These are phyloP conservation scores for Leishmania amazonensis DNA, from an alignment of 208 protist species.

Conservation along the genomic window DNA sequence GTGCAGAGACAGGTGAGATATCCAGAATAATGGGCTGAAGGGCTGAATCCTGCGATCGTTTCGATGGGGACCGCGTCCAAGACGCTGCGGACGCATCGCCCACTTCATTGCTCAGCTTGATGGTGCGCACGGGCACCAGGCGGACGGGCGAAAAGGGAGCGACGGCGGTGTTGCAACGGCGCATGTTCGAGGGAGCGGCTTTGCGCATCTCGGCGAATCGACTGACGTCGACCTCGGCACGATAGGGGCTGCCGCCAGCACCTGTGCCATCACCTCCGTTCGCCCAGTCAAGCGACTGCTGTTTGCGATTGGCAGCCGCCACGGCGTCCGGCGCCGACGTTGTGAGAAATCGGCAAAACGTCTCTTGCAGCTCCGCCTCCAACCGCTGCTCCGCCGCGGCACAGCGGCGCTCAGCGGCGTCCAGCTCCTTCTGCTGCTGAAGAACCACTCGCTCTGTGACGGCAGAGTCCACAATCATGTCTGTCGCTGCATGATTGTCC, in stretches of 20 bases:
- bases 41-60: slow-evolving; percentile 27
- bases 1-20: slow-evolving; percentile 49
- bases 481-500: slow-evolving; percentile 28
- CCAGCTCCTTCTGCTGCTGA: slow-evolving; percentile 64
- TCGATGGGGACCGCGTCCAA: not conserved
- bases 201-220: slow-evolving; percentile 38
- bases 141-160: slow-evolving; percentile 17
- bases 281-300: slow-evolving; percentile 14
- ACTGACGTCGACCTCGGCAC: slow-evolving; percentile 42
- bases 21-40: slow-evolving; percentile 69
- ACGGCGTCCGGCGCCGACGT: slow-evolving; percentile 66
- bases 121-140: slow-evolving; percentile 54
- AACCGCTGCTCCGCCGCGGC: slow-evolving; percentile 26
- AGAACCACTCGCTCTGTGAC: slow-evolving; percentile 63
- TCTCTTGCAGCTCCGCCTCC: slow-evolving; percentile 42
- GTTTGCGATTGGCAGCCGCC: slow-evolving; percentile 26
- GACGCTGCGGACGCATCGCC: slow-evolving; percentile 7
- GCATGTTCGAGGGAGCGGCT: not conserved
- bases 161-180: slow-evolving; percentile 5
- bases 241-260: slow-evolving; percentile 14
- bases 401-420: slow-evolving; percentile 38
- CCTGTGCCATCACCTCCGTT: not conserved
- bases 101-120: slow-evolving; percentile 53
- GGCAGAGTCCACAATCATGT: slow-evolving; percentile 72
- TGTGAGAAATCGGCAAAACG: slow-evolving; percentile 49